Evolutionary conservation across 768 basidiomycete genomes (phyloP).

Genomic region (Mycena epipterygia): DNA sequence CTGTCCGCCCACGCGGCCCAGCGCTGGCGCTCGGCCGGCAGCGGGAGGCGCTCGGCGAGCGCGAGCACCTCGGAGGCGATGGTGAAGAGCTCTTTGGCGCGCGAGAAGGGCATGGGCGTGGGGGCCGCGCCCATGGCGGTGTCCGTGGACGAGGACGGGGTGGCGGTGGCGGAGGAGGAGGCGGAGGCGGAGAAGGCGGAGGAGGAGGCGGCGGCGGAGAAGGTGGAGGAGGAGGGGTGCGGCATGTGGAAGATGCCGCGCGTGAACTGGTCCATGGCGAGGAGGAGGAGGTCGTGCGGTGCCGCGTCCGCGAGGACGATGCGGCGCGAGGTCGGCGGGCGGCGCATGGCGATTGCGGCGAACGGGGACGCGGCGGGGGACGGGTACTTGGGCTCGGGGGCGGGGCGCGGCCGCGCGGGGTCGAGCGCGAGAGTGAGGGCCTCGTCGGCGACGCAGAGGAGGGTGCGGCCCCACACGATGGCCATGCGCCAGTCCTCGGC

Average conservation of each 20-base stretch:
- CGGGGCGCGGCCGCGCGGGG: slow-evolving; percentile 9
- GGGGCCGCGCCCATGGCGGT: slow-evolving; percentile 2
- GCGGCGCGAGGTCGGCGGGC: slow-evolving; percentile 65
- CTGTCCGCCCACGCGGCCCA: slow-evolving; percentile 76
- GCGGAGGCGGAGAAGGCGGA: slow-evolving; percentile 43
- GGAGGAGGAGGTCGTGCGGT: slow-evolving; percentile 66
- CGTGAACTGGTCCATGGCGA: slow-evolving; percentile 79
- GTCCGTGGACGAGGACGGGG: slow-evolving; percentile 14
- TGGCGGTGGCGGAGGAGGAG: slow-evolving; percentile 18
- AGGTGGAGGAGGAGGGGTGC: slow-evolving; percentile 49
- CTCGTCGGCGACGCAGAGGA: slow-evolving; percentile 72
- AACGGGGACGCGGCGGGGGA: slow-evolving; percentile 61
- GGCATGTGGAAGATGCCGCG: slow-evolving; percentile 83
- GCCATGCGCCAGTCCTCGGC: slow-evolving; percentile 80
- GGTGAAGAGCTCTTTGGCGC: slow-evolving; percentile 71
- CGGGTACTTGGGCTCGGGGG: slow-evolving; percentile 62
- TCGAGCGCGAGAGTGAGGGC: slow-evolving; percentile 50
- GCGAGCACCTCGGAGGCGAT: slow-evolving; percentile 73
- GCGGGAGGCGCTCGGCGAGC: slow-evolving; percentile 68
- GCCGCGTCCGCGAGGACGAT: slow-evolving; percentile 58
- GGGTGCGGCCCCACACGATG: slow-evolving; percentile 75
- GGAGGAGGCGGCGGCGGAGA: slow-evolving; percentile 2
- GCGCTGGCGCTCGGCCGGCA: slow-evolving; percentile 58
- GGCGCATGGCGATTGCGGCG: slow-evolving; percentile 59
- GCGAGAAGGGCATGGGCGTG: slow-evolving; percentile 59